phyloP scores from a whole-genome alignment of 208 protist species.

The Leishmania turanica region DNA sequence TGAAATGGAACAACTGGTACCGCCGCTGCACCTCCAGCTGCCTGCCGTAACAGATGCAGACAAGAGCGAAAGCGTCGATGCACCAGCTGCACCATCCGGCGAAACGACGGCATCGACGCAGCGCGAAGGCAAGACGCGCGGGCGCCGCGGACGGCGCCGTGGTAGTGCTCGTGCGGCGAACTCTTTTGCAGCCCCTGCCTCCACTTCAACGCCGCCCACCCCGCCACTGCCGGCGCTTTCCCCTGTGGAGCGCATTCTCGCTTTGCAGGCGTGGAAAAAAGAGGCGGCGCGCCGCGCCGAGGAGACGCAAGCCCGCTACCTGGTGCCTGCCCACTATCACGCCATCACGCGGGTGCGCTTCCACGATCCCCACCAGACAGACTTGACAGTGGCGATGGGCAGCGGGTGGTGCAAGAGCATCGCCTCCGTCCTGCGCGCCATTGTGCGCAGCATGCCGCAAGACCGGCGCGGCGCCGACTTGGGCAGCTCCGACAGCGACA shows the following conservation, averaged over 20 bases:
- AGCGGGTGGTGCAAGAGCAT: slow-evolving; percentile 54
- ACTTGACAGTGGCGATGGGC: slow-evolving; percentile 64
- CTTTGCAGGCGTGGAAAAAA: slow-evolving; percentile 64
- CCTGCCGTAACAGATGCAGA: neutral
- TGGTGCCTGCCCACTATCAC: slow-evolving; percentile 58
- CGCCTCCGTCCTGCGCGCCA: slow-evolving; percentile 50
- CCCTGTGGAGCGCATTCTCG: slow-evolving; percentile 55
- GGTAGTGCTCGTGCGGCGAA: neutral
- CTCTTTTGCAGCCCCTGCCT: neutral
- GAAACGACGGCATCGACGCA: neutral
- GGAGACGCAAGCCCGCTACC: slow-evolving; percentile 49
- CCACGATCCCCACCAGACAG: slow-evolving; percentile 50
- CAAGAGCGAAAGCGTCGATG: slow-evolving; percentile 2
- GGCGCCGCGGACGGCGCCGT: slow-evolving; percentile 20
- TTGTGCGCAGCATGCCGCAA: slow-evolving; percentile 38
- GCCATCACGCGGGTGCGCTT: slow-evolving; percentile 79
- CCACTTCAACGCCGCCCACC: neutral
- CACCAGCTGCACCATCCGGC: neutral
- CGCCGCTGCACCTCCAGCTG: slow-evolving; percentile 57
- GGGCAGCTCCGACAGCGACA: slow-evolving; percentile 1
- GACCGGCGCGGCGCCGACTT: slow-evolving; percentile 4
- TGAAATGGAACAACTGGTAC: slow-evolving; percentile 81
- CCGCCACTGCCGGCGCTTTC: slow-evolving; percentile 20
- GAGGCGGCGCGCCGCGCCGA: slow-evolving; percentile 38
- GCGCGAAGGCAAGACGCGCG: slow-evolving; percentile 11